Evolutionary conservation across 805 yeast species (phyloP).

Genomic region (Monosporozyma solicola): DNA sequence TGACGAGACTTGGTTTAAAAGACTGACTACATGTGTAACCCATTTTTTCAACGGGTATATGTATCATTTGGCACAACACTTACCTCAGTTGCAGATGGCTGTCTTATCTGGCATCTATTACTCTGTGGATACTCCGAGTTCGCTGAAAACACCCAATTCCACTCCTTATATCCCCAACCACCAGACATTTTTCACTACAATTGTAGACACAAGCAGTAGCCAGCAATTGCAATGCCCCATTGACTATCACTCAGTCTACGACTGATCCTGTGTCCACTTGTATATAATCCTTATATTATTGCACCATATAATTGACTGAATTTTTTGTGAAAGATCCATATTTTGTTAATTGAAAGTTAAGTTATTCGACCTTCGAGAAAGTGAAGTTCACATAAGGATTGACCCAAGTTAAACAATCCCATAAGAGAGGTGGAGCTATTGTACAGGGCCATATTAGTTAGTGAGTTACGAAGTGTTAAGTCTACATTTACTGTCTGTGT

Average conservation of each 20-base stretch:
- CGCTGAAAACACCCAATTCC: too few species aligned
- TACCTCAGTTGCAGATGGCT: conserved; percentile 31
- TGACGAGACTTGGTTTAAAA: conserved; percentile 35
- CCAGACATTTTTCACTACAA: conserved; percentile 3
- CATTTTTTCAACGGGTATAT: conserved; percentile 42
- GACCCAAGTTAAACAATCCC: neutral
- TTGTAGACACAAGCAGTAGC: conserved; percentile 2
- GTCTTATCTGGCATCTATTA: conserved; percentile 38
- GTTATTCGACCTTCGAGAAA: neutral
- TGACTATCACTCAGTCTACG: neutral
- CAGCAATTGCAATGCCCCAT: neutral
- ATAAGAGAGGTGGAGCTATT: neutral
- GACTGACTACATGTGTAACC: conserved; percentile 33
- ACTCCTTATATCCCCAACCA: neutral
- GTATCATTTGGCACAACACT: conserved; percentile 23
- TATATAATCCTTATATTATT: neutral
- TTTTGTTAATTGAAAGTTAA: neutral
- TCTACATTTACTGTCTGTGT: neutral
- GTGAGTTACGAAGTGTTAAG: neutral
- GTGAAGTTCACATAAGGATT: neutral
- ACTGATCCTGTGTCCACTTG: neutral
- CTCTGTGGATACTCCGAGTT: conserved; percentile 1
- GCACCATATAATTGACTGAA: neutral
- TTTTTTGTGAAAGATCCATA: neutral
- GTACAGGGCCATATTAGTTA: neutral